Evolutionary conservation across 2,329 filamentous ascomycete species (phyloP), one percentile per base, ranked within the genome.

Genomic region (Phyllachora maydis): DNA sequence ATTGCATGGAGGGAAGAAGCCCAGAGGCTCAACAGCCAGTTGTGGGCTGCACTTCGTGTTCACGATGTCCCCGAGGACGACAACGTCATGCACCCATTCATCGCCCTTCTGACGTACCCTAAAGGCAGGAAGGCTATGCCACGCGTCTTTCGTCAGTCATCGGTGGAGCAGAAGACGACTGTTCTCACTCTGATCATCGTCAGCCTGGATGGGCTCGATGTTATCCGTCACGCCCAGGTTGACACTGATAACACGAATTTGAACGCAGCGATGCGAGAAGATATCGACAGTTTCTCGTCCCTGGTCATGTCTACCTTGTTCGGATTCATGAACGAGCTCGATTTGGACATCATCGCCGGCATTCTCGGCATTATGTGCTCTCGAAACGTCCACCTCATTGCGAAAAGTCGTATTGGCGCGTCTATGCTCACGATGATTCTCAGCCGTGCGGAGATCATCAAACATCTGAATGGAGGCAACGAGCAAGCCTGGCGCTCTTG

Each of bases 41-140:
- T 98, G 8, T 98, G 88, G 88, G 56, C 64, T 19, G 68, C 77
- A 28, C 62, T 93, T 23, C 91, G 90, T 52, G 79, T 98, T 23
- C 79, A 92, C 50, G 85, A 92, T 42, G 83, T 82, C 1, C 88
- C 93, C 35, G 26, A 26, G 8, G 19, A 22, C 9, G 30, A 31
- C 11, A 23, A 16, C 9, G 59, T 70, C 11, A n/a, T n/a, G n/a
- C 88, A 98, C 45, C 88, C 88, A 0, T 98, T 98, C 50, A 93
- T 98, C 35, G 79, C 83, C 22, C 85, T 98, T 45, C 56, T 98
- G 22, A 91, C 83, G 4, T 90, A 88, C 40, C 68, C 73, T 35
- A 98, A 98, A 56, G 88, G 88, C 40, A 95, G 93, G 55, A 92
- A 88, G 54, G 79, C 78, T 2, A 81, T 98, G 30, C 82, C 82